phyloP scores from a whole-genome alignment of 495 filamentous ascomycete species.

The Neurospora discreta region DNA sequence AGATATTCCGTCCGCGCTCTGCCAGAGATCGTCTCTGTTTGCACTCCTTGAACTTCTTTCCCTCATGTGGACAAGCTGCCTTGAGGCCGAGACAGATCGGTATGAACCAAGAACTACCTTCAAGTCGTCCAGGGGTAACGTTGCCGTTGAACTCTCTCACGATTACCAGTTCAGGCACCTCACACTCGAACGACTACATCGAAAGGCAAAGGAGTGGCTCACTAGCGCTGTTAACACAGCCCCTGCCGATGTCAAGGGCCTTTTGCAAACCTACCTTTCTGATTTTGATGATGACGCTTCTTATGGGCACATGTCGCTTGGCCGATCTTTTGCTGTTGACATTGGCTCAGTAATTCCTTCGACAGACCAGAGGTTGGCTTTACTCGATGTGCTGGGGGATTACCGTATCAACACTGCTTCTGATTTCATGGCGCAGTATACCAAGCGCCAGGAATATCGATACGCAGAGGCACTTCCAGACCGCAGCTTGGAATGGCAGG shows the following conservation, averaged over 20 bases:
- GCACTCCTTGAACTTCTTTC: constrained; percentile 82
- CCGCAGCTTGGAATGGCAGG: constrained; percentile 50
- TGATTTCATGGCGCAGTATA: constrained; percentile 93
- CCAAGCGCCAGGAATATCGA: constrained; percentile 89
- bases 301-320: constrained; percentile 82
- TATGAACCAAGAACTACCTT: constrained; percentile 78
- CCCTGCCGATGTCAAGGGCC: constrained; percentile 86
- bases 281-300: constrained; percentile 80
- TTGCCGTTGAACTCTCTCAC: constrained; percentile 83
- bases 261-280: constrained; percentile 90
- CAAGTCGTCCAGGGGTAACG: constrained; percentile 57
- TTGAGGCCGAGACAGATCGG: constrained; percentile 87
- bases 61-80: constrained; percentile 87
- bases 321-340: constrained; percentile 89
- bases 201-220: constrained; percentile 71
- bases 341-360: constrained; percentile 79
- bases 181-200: constrained; percentile 69
- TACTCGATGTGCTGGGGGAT: constrained; percentile 60
- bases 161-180: constrained; percentile 66
- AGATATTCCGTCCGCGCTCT: constrained; percentile 79
- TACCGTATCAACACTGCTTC: constrained; percentile 79
- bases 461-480: constrained; percentile 60
- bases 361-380: constrained; percentile 75
- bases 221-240: constrained; percentile 68
- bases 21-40: constrained; percentile 81